Conservation (phyloP, 2,329 filamentous ascomycete species). For the Albophoma yamanashiensis region DNA sequence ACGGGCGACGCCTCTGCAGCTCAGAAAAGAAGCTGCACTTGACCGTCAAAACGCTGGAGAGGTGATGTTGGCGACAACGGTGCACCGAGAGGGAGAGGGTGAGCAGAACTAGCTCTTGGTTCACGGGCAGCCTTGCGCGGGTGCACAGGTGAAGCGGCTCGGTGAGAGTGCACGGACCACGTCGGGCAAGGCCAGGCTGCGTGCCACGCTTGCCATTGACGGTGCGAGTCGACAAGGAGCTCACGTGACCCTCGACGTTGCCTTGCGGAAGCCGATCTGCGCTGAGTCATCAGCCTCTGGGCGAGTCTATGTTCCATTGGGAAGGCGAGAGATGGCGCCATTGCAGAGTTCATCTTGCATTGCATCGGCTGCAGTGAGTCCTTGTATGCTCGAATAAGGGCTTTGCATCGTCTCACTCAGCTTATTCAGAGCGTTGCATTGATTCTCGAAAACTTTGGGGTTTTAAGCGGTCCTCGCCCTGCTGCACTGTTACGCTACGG, state of each 20-base stretch:
- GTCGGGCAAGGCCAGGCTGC: background rate
- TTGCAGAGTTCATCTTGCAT: background rate
- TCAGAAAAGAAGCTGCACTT: background rate
- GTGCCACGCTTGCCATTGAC: background rate
- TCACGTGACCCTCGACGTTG: background rate
- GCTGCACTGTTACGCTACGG: background rate
- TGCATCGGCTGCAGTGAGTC: background rate
- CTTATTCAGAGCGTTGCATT: background rate
- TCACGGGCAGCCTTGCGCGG: slow-evolving; percentile 5
- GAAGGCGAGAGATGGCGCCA: background rate
- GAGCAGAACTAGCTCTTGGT: slow-evolving; percentile 2
- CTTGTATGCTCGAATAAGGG: background rate
- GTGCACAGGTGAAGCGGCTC: background rate
- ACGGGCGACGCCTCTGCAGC: background rate
- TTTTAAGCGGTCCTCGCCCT: background rate
- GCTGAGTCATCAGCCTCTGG: background rate
- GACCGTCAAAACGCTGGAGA: background rate
- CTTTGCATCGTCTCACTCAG: background rate
- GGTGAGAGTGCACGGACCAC: slow-evolving; percentile 2
- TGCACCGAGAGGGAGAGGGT: background rate
- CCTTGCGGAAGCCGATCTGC: background rate
- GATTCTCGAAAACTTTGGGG: background rate
- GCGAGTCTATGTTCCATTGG: background rate
- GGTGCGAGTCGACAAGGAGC: background rate
- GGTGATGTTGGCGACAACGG: background rate